A percentile compares a stretch with the other conserved stretches of the same genome.
These are phyloP conservation scores for Ochromonas danica DNA, from an alignment of 108 stramenopile genomes.

Conservation along the genomic window DNA sequence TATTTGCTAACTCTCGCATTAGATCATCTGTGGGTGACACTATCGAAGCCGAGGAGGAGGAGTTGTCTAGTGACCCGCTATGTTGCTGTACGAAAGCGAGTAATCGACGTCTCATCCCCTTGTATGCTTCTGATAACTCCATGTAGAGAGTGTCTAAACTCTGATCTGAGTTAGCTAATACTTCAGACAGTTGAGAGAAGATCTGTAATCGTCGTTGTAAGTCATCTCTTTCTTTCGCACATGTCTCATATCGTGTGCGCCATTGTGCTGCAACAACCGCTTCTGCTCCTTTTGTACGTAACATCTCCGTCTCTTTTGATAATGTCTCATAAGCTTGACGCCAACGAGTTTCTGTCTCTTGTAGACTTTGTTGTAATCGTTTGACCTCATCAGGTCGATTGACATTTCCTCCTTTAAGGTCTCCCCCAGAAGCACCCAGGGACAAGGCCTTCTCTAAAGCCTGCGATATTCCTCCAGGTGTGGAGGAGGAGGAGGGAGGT, in stretches of 20 bases:
- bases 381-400: not conserved
- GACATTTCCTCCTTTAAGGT: too few species aligned
- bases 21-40: too few species aligned
- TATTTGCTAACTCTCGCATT: too few species aligned
- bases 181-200: not conserved
- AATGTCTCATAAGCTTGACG: slow-evolving; percentile 77
- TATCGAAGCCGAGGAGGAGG: too few species aligned
- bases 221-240: slow-evolving; percentile 74
- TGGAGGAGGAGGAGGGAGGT: too few species aligned
- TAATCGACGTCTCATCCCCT: not conserved
- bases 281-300: slow-evolving; percentile 78
- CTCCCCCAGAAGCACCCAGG: too few species aligned
- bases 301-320: slow-evolving; percentile 70
- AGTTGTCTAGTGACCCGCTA: too few species aligned
- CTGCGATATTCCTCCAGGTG: too few species aligned
- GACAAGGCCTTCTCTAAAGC: too few species aligned
- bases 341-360: slow-evolving; percentile 70
- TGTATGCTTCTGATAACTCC: slow-evolving; percentile 11
- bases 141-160: not conserved
- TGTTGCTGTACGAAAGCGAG: not conserved
- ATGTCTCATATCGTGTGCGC: slow-evolving; percentile 81
- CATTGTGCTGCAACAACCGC: slow-evolving; percentile 82
- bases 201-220: slow-evolving; percentile 61
- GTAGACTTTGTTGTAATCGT: not conserved
- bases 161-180: not conserved